Percentiles rank a stretch among this genome's conserved stretches.
phyloP scores from a whole-genome alignment of 768 basidiomycete genomes.

The Agaricus subrufescens region DNA sequence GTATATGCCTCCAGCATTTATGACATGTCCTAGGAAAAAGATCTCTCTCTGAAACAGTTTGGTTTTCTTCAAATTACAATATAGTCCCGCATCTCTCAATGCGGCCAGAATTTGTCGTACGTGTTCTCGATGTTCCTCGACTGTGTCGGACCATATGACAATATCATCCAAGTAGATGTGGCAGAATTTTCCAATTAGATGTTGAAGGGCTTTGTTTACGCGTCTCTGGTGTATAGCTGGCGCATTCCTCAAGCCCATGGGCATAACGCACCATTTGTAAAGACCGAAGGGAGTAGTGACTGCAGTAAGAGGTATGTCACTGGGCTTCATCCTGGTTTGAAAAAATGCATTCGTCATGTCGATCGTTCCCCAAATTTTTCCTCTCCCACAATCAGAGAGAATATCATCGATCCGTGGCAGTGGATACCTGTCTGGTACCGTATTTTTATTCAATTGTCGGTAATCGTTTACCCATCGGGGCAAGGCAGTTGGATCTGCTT shows the following conservation, averaged over 20 bases:
- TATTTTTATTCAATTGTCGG: too few species aligned
- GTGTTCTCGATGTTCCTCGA: slow-evolving; percentile 13
- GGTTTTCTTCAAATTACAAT: too few species aligned
- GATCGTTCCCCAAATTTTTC: slow-evolving; percentile 13
- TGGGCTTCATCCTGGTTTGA: slow-evolving; percentile 22
- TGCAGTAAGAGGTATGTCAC: background rate
- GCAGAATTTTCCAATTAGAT: slow-evolving; percentile 20
- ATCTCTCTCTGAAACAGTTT: slow-evolving; percentile 18
- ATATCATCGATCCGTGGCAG: too few species aligned
- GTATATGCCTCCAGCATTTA: slow-evolving; percentile 26
- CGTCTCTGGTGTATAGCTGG: too few species aligned
- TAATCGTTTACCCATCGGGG: too few species aligned
- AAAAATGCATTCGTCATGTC: slow-evolving; percentile 12
- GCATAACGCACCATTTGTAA: too few species aligned
- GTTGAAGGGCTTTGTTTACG: too few species aligned
- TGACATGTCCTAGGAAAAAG: slow-evolving; percentile 28
- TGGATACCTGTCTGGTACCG: too few species aligned
- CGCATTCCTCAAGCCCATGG: too few species aligned
- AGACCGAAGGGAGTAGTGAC: too few species aligned
- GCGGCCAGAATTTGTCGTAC: slow-evolving; percentile 11
- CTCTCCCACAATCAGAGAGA: slow-evolving; percentile 16
- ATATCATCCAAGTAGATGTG: slow-evolving; percentile 22
- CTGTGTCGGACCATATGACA: slow-evolving; percentile 17
- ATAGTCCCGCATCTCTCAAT: background rate
- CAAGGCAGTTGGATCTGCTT: too few species aligned